A percentile compares a stretch with the other conserved stretches of the same genome.
Conservation (phyloP, 768 basidiomycete genomes). For the Suillus decipiens region DNA sequence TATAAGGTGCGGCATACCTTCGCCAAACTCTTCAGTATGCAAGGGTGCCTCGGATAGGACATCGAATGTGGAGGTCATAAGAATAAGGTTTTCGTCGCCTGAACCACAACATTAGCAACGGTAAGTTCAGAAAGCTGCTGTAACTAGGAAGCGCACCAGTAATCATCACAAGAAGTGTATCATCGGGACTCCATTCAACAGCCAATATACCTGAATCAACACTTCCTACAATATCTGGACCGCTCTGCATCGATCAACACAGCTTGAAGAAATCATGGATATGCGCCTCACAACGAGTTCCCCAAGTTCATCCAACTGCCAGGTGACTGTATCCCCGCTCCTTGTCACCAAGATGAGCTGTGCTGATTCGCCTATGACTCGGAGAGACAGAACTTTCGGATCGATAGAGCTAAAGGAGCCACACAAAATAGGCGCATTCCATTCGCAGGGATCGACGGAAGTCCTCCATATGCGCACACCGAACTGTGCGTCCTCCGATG, state of each 20-base stretch:
- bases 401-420: constrained; percentile 22
- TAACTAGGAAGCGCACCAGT: constrained; percentile 54
- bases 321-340: constrained; percentile 80
- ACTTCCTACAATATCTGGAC: constrained; percentile 77
- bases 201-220: constrained; percentile 83
- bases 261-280: background rate
- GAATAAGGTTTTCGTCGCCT: constrained; percentile 79
- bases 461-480: constrained; percentile 60
- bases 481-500: constrained; percentile 60
- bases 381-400: constrained; percentile 60
- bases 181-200: constrained; percentile 91
- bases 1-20: constrained; percentile 45
- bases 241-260: constrained; percentile 19
- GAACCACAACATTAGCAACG: constrained; percentile 1
- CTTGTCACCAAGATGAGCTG: constrained; percentile 66
- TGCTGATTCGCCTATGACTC: constrained; percentile 72
- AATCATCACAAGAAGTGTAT: constrained; percentile 77
- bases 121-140: background rate
- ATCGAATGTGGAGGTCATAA: constrained; percentile 90
- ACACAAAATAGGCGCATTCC: constrained; percentile 22
- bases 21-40: constrained; percentile 78
- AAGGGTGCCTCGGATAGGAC: constrained; percentile 79
- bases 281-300: constrained; percentile 41
- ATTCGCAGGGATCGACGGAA: constrained; percentile 13
- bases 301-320: constrained; percentile 53